Evolutionary conservation across 352 stramenopile species (phyloP), one percentile per base, ranked within the genome.

Genomic region (Phytophthora chlamydospora): DNA sequence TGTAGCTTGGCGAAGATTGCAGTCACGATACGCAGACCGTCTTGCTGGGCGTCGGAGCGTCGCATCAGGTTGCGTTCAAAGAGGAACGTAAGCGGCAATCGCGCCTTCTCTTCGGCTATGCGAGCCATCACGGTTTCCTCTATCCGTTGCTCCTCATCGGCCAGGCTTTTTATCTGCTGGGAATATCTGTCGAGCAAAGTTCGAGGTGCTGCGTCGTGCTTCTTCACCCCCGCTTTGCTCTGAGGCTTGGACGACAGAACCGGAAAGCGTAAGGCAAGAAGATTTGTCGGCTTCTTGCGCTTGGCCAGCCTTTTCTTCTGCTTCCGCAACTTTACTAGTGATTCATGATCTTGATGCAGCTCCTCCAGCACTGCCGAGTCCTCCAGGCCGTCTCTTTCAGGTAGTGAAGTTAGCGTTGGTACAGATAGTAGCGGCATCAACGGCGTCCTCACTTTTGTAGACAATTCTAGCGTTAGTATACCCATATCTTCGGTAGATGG

Each of bases 1-100:
- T 93, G 84, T 2, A 93, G 64, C 57, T 87, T 89, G 3, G 75
- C 65, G 46, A 91, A 93, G 61, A 91, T 89, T 2, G 55, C 51
- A 0, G 80, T 78, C 52, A 91, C 89, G 1, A 76, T 76, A 10
- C 45, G 55, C 4, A 91, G 46, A 21, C 80, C 73, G 40, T 89
- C 74, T 42, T 86, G 58, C 19, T 68, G 71, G 43, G 80, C 89
- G 58, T 91, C 89, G 3, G 64, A 71, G 7, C 71, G 69, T 9
- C 47, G 59, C 32, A 85, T 71, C 16, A 93, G 56, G 17, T 88
- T 85, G 47, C 76, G 80, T 42, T 91, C 82, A 31, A 93, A 93
- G 47, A 93, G 75, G 47, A 91, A 91, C 12, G 75, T 73, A 12
- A 93, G 62, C 14, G 84, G 84, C 10, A 93, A 46, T 13, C 70